phyloP scores from a whole-genome alignment of 2,329 filamentous ascomycete genomes.

The Colletotrichum sp. region DNA sequence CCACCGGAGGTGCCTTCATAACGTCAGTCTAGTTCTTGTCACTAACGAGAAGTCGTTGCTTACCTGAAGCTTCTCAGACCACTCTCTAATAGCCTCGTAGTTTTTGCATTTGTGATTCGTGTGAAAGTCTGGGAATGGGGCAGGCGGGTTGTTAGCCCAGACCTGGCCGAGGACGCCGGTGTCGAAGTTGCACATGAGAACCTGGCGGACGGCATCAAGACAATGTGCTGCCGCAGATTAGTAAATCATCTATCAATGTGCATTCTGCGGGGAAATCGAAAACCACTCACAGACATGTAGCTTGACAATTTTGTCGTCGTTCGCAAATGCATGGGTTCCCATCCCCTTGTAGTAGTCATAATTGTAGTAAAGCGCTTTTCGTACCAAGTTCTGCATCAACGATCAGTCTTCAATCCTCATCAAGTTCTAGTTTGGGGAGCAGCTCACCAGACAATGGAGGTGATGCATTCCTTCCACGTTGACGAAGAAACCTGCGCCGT shows the following conservation, averaged over 20 bases:
- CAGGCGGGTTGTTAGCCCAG: constrained; percentile 55
- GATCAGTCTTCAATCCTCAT: not conserved
- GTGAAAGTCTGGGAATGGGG: constrained; percentile 66
- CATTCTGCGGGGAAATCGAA: not conserved
- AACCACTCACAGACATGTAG: constrained; percentile 59
- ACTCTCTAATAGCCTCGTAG: constrained; percentile 56
- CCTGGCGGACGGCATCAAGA: constrained; percentile 65
- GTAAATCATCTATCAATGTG: not conserved
- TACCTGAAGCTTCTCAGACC: constrained; percentile 59
- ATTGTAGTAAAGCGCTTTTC: constrained; percentile 64
- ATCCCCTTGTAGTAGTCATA: constrained; percentile 59
- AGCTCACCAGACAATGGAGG: constrained; percentile 59
- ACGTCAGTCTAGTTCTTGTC: not conserved
- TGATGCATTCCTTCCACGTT: constrained; percentile 63
- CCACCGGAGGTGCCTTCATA: not conserved
- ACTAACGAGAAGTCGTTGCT: not conserved
- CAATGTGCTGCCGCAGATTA: constrained; percentile 53
- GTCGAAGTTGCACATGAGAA: constrained; percentile 68
- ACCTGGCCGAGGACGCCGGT: constrained; percentile 66
- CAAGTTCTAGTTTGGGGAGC: not conserved
- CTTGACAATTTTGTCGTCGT: constrained; percentile 58
- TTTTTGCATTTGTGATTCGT: constrained; percentile 64
- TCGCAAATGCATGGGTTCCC: constrained; percentile 58
- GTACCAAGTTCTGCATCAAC: constrained; percentile 56
- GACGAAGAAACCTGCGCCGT: constrained; percentile 65